phyloP scores from a whole-genome alignment of 2,329 filamentous ascomycete species.

The Teratosphaeria zuluensis region DNA sequence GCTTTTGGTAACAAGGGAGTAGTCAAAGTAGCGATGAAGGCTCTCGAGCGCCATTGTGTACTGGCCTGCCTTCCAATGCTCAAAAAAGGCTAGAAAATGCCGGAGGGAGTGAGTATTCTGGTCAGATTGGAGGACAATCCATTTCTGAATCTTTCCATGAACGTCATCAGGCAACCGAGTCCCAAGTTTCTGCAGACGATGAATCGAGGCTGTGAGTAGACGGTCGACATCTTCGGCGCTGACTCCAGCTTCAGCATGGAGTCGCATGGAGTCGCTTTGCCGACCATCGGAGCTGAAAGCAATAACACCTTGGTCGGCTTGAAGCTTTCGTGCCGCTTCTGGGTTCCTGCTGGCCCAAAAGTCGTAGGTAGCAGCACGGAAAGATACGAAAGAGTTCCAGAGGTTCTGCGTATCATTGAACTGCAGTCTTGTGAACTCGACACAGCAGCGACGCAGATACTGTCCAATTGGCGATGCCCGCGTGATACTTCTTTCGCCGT shows the following conservation, averaged over 20 bases:
- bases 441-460: constrained; percentile 64
- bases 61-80: constrained; percentile 85
- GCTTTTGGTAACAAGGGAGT: constrained; percentile 44
- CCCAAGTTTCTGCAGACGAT: constrained; percentile 75
- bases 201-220: constrained; percentile 78
- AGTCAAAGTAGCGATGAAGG: constrained; percentile 92
- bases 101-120: constrained; percentile 20
- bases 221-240: constrained; percentile 20
- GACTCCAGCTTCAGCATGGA: constrained; percentile 1
- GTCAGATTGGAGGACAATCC: constrained; percentile 19
- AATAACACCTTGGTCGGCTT: not conserved
- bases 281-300: not conserved
- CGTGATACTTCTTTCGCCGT: constrained; percentile 36
- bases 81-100: constrained; percentile 53
- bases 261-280: not conserved
- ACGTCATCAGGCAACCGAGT: constrained; percentile 67
- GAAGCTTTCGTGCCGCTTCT: constrained; percentile 18
- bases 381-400: constrained; percentile 75
- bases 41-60: constrained; percentile 84
- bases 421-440: constrained; percentile 71
- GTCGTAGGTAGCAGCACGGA: constrained; percentile 63
- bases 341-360: constrained; percentile 49
- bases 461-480: constrained; percentile 69
- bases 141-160: constrained; percentile 53
- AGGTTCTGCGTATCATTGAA: constrained; percentile 71